Base-by-base conservation (phyloP, 257 asterid species). In the Gardenia jasminoides region DNA sequence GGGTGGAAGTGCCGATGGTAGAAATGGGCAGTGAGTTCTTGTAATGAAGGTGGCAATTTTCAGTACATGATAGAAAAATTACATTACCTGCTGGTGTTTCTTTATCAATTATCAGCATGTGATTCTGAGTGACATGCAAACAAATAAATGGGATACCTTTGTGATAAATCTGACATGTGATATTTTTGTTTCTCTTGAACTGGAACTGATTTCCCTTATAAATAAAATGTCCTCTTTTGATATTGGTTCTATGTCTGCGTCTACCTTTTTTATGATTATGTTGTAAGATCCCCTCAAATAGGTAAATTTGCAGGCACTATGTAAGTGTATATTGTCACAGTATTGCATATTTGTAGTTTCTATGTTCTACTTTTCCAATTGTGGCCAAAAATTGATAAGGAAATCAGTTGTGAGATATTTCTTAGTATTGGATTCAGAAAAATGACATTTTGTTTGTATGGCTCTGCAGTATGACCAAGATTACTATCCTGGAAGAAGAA, bases 401-500 rank as follows among this genome's bases (percentile, higher is more conserved):
- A 33, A 7, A 74, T 11, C 10, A 74, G 50, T 19, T 72, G 22
- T 39, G 0, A 8, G 50, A 30, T 3, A 20, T 39, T 59, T 12
- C 36, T 24, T 17, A 44, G 61, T 69, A n/a, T 58, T 47, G 77
- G 43, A 13, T 56, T 30, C 31, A 50, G 65, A 76, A 73, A 61
- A 66, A 75, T 88, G 26, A 84, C 36, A 15, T 69, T 50, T 64
- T 39, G 66, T 70, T 41, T 52, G 80, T 52, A 75, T 72, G 67
- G 68, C 48, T 61, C 6, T 85, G 86, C 94, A 94, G 99, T 74
- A 86, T 48, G 99, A 94, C 78, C 99, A 94, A 82, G 99, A 94
- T 86, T 90, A 91, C 88, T 92, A 93, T 80, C 98, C 98, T 80
- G 98, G 99, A 50, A 88, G 99, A 87, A 88, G 99, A 83, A 94